Evolutionary conservation across 2,329 filamentous ascomycete species (phyloP).

Genomic region (Pseudogymnoascus sp.): DNA sequence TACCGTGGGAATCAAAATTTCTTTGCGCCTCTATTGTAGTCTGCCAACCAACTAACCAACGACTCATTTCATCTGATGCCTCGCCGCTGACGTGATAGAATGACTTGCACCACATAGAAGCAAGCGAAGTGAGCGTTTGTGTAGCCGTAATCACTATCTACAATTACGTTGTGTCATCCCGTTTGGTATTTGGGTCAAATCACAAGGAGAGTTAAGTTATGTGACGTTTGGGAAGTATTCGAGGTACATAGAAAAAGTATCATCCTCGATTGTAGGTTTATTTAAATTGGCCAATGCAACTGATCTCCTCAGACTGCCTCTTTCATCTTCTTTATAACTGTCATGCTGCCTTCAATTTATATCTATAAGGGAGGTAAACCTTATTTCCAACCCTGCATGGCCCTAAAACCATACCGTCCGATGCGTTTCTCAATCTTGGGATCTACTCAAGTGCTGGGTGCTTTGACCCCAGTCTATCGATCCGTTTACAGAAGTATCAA

Average conservation of each 20-base stretch:
- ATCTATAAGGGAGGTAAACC: neutral
- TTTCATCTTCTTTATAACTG: neutral
- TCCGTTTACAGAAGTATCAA: neutral
- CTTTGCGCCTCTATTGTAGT: neutral
- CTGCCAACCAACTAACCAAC: neutral
- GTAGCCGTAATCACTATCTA: neutral
- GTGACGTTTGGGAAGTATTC: neutral
- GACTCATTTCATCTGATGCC: neutral
- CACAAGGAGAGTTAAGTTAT: neutral
- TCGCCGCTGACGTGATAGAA: neutral
- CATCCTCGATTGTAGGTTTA: neutral
- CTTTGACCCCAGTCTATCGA: too few species aligned
- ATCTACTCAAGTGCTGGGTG: neutral
- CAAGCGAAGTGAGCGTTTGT: neutral
- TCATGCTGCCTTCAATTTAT: neutral
- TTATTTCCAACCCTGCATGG: neutral
- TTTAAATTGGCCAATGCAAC: neutral
- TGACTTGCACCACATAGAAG: neutral
- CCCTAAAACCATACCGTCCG: neutral
- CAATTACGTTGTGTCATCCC: neutral
- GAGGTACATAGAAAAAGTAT: neutral
- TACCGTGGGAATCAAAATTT: neutral
- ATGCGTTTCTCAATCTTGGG: neutral
- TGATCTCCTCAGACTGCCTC: neutral
- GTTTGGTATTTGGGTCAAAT: neutral